Evolutionary conservation across 306 rosid species (phyloP), one percentile per base, ranked within the genome.

Genomic region (Astragalus glycyphyllos): DNA sequence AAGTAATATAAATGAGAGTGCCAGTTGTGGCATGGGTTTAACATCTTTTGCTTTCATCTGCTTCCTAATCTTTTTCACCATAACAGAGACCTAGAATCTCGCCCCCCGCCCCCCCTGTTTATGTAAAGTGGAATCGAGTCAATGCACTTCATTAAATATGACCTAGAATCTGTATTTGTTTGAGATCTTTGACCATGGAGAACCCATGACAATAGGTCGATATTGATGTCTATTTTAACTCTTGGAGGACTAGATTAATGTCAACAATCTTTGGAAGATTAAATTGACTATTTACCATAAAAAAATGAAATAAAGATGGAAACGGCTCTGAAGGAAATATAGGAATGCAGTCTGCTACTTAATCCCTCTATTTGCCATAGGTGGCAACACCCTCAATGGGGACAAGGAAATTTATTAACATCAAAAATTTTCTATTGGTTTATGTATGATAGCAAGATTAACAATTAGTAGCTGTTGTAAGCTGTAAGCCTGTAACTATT

Each of bases 1-100:
- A 58, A 44, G 35, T 17, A 57, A 20, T 9, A 46, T 57, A 23
- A 58, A 37, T 75, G 35, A 16, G n/a, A 12, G 65, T 17, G 65
- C 50, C 26, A 74, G 67, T 31, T 15, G 58, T 53, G 42, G 35
- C 57, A 26, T 45, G 56, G 65, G 34, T 42, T 47, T 20, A 41
- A 15, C 38, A n/a, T 58, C 34, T 58, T 65, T 14, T 44, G 71
- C 50, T 65, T 50, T 71, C 11, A 40, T 32, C 58, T n/a, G n/a
- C n/a, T 17, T 51, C 20, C 15, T 16, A 7, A 32, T 26, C 40
- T 49, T 42, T 56, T 9, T 16, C 4, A 26, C 66, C 40, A 8
- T 51, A 49, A 40, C 14, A 75, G 63, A 75, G 76, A 41, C 62
- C 58, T 29, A 38, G 41, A 62, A 47, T 56, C 56, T 79, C 65